These are phyloP conservation scores for Pseudocercospora eumusae DNA, from an alignment of 2,329 filamentous ascomycete species.

Conservation along the genomic window DNA sequence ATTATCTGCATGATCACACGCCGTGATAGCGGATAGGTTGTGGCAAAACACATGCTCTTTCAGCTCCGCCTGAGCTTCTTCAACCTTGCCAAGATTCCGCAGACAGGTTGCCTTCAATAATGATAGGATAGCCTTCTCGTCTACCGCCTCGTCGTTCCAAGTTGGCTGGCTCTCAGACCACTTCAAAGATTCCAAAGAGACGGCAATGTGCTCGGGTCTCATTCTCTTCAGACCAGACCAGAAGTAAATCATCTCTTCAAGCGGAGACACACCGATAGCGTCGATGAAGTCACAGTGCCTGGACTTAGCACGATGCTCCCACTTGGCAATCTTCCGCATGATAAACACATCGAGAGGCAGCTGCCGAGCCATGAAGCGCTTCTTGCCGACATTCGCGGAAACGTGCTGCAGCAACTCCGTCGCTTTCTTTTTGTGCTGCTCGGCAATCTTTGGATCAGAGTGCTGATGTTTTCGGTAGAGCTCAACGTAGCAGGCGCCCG, in stretches of 20 bases:
- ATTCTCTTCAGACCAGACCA: conserved; percentile 90
- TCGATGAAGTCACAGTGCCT: conserved; percentile 71
- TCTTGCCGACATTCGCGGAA: conserved; percentile 74
- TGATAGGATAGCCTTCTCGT: conserved; percentile 65
- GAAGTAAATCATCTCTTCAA: conserved; percentile 89
- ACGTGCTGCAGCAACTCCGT: conserved; percentile 71
- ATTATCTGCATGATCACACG: conserved; percentile 59
- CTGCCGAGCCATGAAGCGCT: conserved; percentile 84
- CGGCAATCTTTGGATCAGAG: conserved; percentile 51
- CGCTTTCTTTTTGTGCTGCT: conserved; percentile 52
- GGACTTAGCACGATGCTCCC: conserved; percentile 73
- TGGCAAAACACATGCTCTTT: conserved; percentile 63
- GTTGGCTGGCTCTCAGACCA: conserved; percentile 62
- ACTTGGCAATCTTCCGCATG: conserved; percentile 79
- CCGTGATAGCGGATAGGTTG: conserved; percentile 55
- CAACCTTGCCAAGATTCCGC: conserved; percentile 59
- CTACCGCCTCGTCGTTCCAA: conserved; percentile 56
- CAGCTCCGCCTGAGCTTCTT: conserved; percentile 66
- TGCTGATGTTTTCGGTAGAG: conserved; percentile 68
- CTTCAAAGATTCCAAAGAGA: conserved; percentile 62
- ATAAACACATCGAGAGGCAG: conserved; percentile 89
- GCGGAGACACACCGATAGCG: conserved; percentile 75
- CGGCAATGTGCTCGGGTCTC: conserved; percentile 63
- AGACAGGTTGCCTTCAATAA: conserved; percentile 67
- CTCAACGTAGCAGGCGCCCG: conserved; percentile 75